Conservation (phyloP, 148 eudicot species). For the Simmondsia chinensis region DNA sequence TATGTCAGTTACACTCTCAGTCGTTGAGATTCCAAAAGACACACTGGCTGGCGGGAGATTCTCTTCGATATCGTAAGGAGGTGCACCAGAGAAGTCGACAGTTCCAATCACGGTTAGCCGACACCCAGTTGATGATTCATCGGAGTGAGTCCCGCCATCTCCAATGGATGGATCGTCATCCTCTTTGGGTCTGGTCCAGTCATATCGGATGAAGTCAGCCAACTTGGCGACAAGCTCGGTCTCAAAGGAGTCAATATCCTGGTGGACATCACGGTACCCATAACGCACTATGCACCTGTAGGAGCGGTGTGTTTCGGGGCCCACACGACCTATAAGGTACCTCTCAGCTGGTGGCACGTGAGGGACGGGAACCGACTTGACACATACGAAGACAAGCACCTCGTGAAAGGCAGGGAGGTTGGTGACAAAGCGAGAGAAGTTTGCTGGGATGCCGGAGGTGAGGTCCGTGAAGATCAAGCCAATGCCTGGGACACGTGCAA, state of each 20-base stretch:
- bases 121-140: slow-evolving; percentile 30
- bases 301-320: slow-evolving; percentile 65
- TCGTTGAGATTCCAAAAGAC: slow-evolving; percentile 46
- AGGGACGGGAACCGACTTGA: slow-evolving; percentile 86
- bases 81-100: slow-evolving; percentile 21
- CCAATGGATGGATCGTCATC: slow-evolving; percentile 9
- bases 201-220: slow-evolving; percentile 61
- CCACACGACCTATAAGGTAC: slow-evolving; percentile 80
- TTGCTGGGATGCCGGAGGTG: slow-evolving; percentile 84
- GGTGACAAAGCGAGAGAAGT: slow-evolving; percentile 86
- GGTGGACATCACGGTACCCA: slow-evolving; percentile 92
- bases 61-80: slow-evolving; percentile 46
- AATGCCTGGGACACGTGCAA: slow-evolving; percentile 80
- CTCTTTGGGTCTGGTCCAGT: slow-evolving; percentile 35
- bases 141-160: slow-evolving; percentile 17
- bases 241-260: slow-evolving; percentile 81
- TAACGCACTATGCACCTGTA: slow-evolving; percentile 84
- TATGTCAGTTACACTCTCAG: slow-evolving; percentile 37
- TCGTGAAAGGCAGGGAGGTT: slow-evolving; percentile 91
- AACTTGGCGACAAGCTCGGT: slow-evolving; percentile 55
- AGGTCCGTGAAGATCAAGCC: slow-evolving; percentile 83
- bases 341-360: slow-evolving; percentile 64
- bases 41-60: slow-evolving; percentile 54
- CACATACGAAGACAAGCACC: slow-evolving; percentile 69
- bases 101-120: slow-evolving; percentile 55